Percentiles rank a stretch among this genome's conserved stretches.
These are phyloP conservation scores for Podospora pseudoanserina DNA, from an alignment of 495 filamentous ascomycete species.

Conservation along the genomic window DNA sequence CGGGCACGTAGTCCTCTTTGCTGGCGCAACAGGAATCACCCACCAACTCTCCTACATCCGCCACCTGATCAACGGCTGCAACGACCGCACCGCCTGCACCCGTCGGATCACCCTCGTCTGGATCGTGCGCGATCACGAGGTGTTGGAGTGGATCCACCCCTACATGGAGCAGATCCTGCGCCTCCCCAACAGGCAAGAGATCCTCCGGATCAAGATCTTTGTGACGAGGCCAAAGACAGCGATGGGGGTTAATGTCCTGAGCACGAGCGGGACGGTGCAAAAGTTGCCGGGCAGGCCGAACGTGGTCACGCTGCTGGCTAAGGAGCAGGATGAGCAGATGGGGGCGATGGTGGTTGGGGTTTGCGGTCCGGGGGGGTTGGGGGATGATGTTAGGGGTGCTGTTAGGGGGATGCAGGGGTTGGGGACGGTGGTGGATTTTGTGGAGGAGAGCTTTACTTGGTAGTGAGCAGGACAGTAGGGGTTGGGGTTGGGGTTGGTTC, in stretches of 20 bases:
- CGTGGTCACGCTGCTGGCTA: constrained; percentile 67
- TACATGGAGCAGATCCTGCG: constrained; percentile 87
- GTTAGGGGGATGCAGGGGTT: constrained; percentile 61
- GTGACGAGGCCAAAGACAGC: constrained; percentile 69
- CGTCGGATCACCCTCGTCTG: constrained; percentile 80
- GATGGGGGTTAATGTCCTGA: constrained; percentile 63
- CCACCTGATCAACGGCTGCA: constrained; percentile 70
- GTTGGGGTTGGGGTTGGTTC: too few relatives aligned
- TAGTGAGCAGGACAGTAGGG: constrained; percentile 31
- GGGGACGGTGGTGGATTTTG: constrained; percentile 66
- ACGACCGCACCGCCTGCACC: constrained; percentile 70
- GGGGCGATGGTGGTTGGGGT: constrained; percentile 90
- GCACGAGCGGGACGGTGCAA: constrained; percentile 69
- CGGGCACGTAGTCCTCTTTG: constrained; percentile 84
- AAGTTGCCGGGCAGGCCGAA: constrained; percentile 89
- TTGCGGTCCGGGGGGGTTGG: constrained; percentile 79
- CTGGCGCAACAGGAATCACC: constrained; percentile 90
- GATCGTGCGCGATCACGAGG: constrained; percentile 82
- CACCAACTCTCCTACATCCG: constrained; percentile 88
- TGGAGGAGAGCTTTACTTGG: constrained; percentile 91
- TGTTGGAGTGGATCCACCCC: constrained; percentile 86
- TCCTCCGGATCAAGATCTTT: constrained; percentile 81
- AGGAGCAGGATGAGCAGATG: constrained; percentile 71
- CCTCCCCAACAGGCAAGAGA: constrained; percentile 70
- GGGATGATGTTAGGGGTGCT: constrained; percentile 76